Evolutionary conservation across 768 basidiomycete species (phyloP), one percentile per base, ranked within the genome.

Genomic region (Paxillus rubicundulus): DNA sequence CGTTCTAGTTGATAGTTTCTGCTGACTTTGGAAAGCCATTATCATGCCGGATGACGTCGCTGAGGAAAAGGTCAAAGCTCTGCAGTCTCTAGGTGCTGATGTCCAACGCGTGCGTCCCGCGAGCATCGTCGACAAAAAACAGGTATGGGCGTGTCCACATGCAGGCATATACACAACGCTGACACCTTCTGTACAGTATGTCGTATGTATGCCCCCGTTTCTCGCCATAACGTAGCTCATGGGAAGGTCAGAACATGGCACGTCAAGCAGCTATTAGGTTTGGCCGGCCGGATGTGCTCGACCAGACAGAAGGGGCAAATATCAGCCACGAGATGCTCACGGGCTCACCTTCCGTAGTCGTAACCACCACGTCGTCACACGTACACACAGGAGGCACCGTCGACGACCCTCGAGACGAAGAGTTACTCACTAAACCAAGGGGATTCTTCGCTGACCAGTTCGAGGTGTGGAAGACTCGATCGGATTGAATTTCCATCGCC

Each of bases 361-460:
- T 85, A 20, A 77, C 81, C 1, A 79, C 81, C 8, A 74, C 76
- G 2, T 78, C 81, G 17, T 66, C 68, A 18, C 61, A 75, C 45
- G 72, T 80, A 50, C 70, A 73, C 33, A 60, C 56, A 20, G 66
- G 70, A 13, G 63, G 62, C 42, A 59, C 65, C 4, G 52, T 57
- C 6, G 60, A 65, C 16, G 71, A 71, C 24, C 71, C 69, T 18
- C 57, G 69, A 32, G 73, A 78, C 2, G 74, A 73, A 42, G 76
- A 79, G 38, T 69, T 80, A 20, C 54, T 72, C 16, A 69, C 61
- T 45, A 77, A 78, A 61, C 87, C 89, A 3, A 75, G 89, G 56
- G 96, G 94, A 0, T 89, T 87, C 72, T 99, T 98, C 61, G 92
- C 93, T 4, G 93, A 99, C 66, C 97, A 99, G 70, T 98, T 99